phyloP scores from a whole-genome alignment of 257 asterid genomes.

The Solanum acaule region DNA sequence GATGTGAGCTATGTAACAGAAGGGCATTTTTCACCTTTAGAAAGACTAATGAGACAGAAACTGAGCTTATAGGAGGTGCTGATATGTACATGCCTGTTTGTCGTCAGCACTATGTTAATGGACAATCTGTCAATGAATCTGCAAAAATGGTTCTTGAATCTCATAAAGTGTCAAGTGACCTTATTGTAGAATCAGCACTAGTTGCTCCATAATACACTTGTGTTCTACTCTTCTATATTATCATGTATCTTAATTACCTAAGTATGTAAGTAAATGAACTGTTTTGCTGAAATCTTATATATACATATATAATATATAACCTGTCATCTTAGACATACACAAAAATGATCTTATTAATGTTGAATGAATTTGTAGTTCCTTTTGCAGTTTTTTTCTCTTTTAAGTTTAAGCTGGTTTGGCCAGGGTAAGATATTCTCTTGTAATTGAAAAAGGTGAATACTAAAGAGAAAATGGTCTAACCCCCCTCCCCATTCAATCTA shows the following conservation, averaged over 20 bases:
- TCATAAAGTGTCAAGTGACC: background rate
- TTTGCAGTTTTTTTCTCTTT: background rate
- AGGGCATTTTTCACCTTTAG: constrained; percentile 67
- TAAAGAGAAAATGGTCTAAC: no score
- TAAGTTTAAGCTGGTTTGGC: background rate
- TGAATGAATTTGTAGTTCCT: background rate
- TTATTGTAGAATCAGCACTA: background rate
- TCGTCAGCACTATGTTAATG: constrained; percentile 50
- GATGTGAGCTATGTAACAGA: constrained; percentile 70
- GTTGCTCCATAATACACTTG: background rate
- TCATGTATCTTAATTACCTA: background rate
- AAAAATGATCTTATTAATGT: background rate
- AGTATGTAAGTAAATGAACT: background rate
- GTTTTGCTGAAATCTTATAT: background rate
- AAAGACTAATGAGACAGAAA: constrained; percentile 41
- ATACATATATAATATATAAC: no score
- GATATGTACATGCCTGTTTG: constrained; percentile 93
- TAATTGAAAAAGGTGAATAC: background rate
- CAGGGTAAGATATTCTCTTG: background rate
- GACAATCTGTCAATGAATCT: constrained; percentile 10
- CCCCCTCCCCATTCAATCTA: no score
- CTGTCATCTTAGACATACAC: background rate
- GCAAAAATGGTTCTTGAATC: constrained; percentile 1
- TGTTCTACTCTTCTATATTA: background rate
- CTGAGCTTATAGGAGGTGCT: constrained; percentile 81